A percentile compares a stretch with the other conserved stretches of the same genome.
phyloP scores from a whole-genome alignment of 768 basidiomycete genomes.

The Tulasnella sp. region DNA sequence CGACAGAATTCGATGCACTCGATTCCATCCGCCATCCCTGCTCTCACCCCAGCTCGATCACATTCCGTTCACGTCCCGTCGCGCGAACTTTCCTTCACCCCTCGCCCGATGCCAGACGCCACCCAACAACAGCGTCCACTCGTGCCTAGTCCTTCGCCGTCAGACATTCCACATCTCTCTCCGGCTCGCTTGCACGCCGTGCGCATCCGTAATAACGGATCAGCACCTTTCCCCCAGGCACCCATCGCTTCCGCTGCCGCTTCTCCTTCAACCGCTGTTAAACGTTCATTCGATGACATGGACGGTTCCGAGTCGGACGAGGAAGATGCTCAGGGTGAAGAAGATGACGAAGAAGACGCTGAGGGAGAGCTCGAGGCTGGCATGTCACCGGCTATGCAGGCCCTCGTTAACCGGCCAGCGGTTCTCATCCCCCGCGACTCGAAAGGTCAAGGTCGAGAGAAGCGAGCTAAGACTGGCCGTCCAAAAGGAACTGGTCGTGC shows the following conservation, averaged over 20 bases:
- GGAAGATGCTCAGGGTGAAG: constrained; percentile 4
- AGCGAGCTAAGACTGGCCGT: constrained; percentile 22
- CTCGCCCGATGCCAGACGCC: neutral
- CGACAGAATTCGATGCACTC: constrained; percentile 10
- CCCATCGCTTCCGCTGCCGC: neutral
- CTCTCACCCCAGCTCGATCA: constrained; percentile 10
- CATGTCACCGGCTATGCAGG: constrained; percentile 10
- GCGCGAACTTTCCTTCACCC: neutral
- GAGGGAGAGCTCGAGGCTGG: constrained; percentile 7
- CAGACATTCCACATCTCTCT: constrained; percentile 8
- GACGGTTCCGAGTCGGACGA: neutral
- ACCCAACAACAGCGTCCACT: neutral
- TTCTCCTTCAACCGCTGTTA: neutral
- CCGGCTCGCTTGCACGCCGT: constrained; percentile 6
- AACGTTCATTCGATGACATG: constrained; percentile 19
- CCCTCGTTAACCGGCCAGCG: neutral
- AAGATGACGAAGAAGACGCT: constrained; percentile 21
- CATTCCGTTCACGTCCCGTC: constrained; percentile 15
- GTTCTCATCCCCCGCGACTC: neutral
- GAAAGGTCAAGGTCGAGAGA: constrained; percentile 4
- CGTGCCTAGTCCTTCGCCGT: constrained; percentile 12
- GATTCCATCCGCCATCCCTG: constrained; percentile 17
- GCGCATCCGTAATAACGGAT: constrained; percentile 11
- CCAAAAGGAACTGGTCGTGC: constrained; percentile 14
- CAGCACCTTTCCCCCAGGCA: constrained; percentile 4